phyloP scores from a whole-genome alignment of 1,139 yeast genomes.

The Kodamaea arcana region DNA sequence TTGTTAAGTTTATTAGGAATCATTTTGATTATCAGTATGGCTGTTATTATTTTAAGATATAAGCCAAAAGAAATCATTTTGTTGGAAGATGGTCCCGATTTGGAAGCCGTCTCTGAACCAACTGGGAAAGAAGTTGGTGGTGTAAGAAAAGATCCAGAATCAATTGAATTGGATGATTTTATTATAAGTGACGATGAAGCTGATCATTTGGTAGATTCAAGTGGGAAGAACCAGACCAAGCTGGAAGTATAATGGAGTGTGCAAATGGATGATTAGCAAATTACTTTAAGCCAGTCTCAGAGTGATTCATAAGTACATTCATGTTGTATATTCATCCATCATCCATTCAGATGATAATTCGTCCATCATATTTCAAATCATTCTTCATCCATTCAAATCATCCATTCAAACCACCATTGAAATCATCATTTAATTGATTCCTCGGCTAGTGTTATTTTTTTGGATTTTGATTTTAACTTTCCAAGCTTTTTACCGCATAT shows the following conservation, averaged over 20 bases:
- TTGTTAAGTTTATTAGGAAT: constrained; percentile 68
- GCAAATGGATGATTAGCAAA: not conserved
- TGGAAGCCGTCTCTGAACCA: not conserved
- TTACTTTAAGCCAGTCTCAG: no score
- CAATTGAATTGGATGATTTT: constrained; percentile 7
- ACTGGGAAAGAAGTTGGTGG: not conserved
- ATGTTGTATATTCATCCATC: no score
- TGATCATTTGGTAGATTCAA: not conserved
- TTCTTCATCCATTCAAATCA: no score
- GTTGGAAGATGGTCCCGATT: not conserved
- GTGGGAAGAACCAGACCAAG: not conserved
- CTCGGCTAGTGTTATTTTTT: no score
- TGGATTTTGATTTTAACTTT: no score
- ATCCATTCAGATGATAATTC: no score
- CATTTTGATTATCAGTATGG: constrained; percentile 60
- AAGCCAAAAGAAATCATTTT: constrained; percentile 30
- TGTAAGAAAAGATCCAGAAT: constrained; percentile 3
- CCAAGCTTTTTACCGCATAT: no score
- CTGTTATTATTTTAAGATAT: constrained; percentile 53
- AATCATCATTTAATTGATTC: no score
- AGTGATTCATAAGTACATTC: no score
- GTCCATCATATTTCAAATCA: no score
- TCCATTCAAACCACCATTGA: no score
- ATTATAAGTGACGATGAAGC: constrained; percentile 7
- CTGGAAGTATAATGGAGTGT: no score